phyloP scores from a whole-genome alignment of 768 basidiomycete genomes.

The Gymnopilus junonius region DNA sequence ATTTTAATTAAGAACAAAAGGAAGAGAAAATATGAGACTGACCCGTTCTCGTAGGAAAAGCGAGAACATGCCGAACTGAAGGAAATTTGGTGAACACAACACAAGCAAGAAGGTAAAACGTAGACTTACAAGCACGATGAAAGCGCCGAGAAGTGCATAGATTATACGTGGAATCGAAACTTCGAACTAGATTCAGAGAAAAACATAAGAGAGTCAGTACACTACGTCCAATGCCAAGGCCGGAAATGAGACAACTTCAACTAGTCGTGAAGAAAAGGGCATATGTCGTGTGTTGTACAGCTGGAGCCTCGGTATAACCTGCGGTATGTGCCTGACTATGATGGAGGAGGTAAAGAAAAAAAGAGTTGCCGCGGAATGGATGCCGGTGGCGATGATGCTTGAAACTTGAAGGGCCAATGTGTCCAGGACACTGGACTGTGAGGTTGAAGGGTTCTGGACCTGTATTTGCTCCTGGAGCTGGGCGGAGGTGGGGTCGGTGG shows the following conservation, averaged over 20 bases:
- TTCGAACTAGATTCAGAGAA: conserved; percentile 48
- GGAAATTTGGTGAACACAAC: no score
- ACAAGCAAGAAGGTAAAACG: background rate
- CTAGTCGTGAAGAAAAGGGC: background rate
- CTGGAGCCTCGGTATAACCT: background rate
- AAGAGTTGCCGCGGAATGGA: background rate
- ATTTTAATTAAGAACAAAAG: background rate
- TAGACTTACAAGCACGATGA: conserved; percentile 72
- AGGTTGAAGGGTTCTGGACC: no score
- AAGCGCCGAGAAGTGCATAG: conserved; percentile 81
- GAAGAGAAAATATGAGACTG: conserved; percentile 16
- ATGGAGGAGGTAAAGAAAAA: background rate
- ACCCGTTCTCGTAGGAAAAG: conserved; percentile 89
- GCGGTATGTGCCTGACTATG: background rate
- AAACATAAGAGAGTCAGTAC: conserved; percentile 15
- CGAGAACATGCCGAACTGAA: conserved; percentile 93
- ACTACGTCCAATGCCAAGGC: background rate
- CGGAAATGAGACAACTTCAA: background rate
- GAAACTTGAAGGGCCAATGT: no score
- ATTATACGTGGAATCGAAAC: conserved; percentile 73
- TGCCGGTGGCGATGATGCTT: background rate
- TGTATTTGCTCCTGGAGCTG: no score
- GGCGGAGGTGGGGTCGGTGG: no score
- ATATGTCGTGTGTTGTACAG: no score
- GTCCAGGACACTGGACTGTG: no score